Base-by-base conservation (phyloP, 306 rosid genomes). In the Biancaea sappan region DNA sequence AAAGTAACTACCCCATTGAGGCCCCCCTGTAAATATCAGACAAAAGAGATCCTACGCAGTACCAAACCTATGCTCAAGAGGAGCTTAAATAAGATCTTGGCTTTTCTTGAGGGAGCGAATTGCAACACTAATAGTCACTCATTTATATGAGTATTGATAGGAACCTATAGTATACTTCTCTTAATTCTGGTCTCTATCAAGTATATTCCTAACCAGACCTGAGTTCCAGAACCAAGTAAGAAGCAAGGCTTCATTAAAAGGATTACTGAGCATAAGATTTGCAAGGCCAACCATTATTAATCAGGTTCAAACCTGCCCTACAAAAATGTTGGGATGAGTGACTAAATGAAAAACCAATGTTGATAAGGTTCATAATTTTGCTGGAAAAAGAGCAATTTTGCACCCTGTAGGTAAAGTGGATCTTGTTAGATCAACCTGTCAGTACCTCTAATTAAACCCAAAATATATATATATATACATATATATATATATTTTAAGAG, bases 1-100 rank as follows among this genome's bases (percentile, higher is more conserved):
- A 62, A 71, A 40, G 47, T 29, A 71, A 8, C 38, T 3, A 43
- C 34, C 47, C 41, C 53, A 22, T 24, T 51, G 22, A 70, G 77
- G 24, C 19, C 31, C 67, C 52, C 46, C 26, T 44, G 29, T 24
- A 50, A 22, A 53, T 32, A n/a, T n/a, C n/a, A n/a, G n/a, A n/a
- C 28, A 43, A 24, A 38, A 66, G 56, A 37, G 34, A 44, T 73
- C 56, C 25, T 35, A 15, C 24, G 26, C 18, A 37, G 13, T 6
- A 14, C 57, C 47, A 35, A 56, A 26, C 11, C 18, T 58, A 46
- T 8, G 15, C 19, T 32, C 46, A 56, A 52, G 25, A 26, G 43
- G 28, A 51, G 57, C 73, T 32, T 66, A 22, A 60, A 66, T 19
- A 15, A 79, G 53, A 59, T 73, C 15, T 29, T 4, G 44, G 12